Evolutionary conservation across 306 rosid genomes (phyloP).

Genomic region (Macrotyloma uniflorum): DNA sequence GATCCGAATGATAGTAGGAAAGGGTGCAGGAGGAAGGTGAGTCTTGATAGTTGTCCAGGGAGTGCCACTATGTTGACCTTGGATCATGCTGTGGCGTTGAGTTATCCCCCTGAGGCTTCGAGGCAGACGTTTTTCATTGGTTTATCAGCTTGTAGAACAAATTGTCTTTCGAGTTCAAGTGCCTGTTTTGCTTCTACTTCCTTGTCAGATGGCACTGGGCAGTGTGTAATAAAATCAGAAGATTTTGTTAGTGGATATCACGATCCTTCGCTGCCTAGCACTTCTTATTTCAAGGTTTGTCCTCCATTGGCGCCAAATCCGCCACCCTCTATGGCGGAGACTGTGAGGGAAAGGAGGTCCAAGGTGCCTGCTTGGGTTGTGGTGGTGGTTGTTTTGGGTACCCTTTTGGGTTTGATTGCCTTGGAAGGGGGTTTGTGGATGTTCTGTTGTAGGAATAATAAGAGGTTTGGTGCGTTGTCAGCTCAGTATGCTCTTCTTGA

Average conservation of each 20-base stretch:
- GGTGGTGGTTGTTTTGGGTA: slow-evolving; percentile 50
- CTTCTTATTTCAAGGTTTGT: slow-evolving; percentile 51
- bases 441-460: slow-evolving; percentile 70
- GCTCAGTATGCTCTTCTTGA: slow-evolving; percentile 87
- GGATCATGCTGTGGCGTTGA: slow-evolving; percentile 54
- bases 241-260: slow-evolving; percentile 45
- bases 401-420: slow-evolving; percentile 58
- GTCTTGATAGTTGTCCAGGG: slow-evolving; percentile 52
- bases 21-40: slow-evolving; percentile 68
- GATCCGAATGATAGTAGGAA: slow-evolving; percentile 58
- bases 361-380: slow-evolving; percentile 51
- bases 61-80: slow-evolving; percentile 52
- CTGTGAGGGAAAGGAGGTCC: slow-evolving; percentile 25
- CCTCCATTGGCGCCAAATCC: slow-evolving; percentile 41
- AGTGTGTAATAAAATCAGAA: slow-evolving; percentile 28
- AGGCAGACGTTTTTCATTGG: not conserved
- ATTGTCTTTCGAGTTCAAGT: slow-evolving; percentile 35
- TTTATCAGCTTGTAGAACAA: slow-evolving; percentile 36
- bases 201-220: slow-evolving; percentile 52
- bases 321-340: slow-evolving; percentile 30
- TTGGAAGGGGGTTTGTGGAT: slow-evolving; percentile 78
- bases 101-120: slow-evolving; percentile 46
- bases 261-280: slow-evolving; percentile 45
- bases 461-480: slow-evolving; percentile 61
- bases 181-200: slow-evolving; percentile 47